Base-by-base conservation (phyloP, 306 rosid species). In the Pueraria montana region DNA sequence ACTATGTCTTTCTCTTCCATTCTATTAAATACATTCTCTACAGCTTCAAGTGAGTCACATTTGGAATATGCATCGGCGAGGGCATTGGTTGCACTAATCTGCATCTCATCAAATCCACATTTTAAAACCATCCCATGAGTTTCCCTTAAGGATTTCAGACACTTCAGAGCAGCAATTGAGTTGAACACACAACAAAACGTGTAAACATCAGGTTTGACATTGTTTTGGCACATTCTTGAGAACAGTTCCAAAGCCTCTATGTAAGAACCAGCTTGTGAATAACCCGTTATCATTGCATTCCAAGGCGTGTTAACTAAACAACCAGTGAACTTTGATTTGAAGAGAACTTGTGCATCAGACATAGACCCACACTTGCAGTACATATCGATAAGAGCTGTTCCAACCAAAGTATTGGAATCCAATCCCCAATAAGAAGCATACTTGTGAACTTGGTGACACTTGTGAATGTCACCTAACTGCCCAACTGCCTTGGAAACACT, bases 281-380 rank as follows among this genome's bases (percentile, higher is more conserved):
- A 88, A 11, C 97, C 93, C 1, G 93, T 87, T 77, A 92, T 73
- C 91, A 94, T 85, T 43, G 98, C 98, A 87, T 91, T 91, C 97
- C 98, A 90, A 11, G 98, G 98, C 0, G 87, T 77, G 48, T 86
- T 91, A 65, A 89, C 76, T 36, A 72, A 38, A 69, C 90, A 88
- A 68, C 56, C 24, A 9, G 72, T 6, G 59, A 90, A 92, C 82
- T 81, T 85, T 0, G 79, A 80, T 75, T 88, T 73, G 18, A 94
- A 92, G 66, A 89, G 68, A 20, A 66, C 82, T 52, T 66, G 81
- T 55, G 98, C 93, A 81, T 89, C 89, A 13, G 74, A 79, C 52
- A 89, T 38, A 81, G 83, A 84, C 81, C 91, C 87, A 74, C 94
- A 89, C 84, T 89, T 92, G 7, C 90, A 87, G 77, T 88, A 87